Evolutionary conservation across 2,329 filamentous ascomycete species (phyloP).

Genomic region (Stenocarpella maydis): DNA sequence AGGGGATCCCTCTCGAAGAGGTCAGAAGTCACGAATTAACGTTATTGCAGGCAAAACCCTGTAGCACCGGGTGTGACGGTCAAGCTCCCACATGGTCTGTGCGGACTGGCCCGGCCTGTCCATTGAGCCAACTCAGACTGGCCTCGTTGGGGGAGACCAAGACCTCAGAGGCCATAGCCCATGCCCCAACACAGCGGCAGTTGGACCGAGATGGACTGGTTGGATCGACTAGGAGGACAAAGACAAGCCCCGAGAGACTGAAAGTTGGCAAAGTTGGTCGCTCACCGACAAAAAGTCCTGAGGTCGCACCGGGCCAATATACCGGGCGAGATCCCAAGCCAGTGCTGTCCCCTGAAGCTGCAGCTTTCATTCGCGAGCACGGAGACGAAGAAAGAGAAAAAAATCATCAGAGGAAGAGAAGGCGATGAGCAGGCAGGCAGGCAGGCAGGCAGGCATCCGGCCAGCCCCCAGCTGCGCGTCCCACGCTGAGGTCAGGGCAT

Average conservation of each 20-base stretch:
- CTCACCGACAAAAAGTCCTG: conserved; percentile 28
- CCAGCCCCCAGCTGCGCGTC: conserved; percentile 9
- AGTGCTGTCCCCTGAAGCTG: conserved; percentile 14
- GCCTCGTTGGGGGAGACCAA: neutral
- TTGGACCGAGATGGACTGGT: neutral
- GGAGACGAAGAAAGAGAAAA: neutral
- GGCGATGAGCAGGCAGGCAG: no score
- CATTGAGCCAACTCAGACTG: neutral
- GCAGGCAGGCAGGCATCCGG: neutral
- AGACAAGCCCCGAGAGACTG: neutral
- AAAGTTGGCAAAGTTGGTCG: conserved; percentile 28
- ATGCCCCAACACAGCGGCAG: neutral
- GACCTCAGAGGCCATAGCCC: neutral
- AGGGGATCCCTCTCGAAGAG: no score
- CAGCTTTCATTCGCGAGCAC: conserved; percentile 23
- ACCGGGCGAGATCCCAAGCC: conserved; percentile 20
- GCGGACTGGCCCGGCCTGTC: neutral
- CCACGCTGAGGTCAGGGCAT: conserved; percentile 7
- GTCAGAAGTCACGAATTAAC: no score
- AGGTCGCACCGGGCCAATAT: conserved; percentile 19
- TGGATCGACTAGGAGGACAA: neutral
- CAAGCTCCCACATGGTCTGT: conserved; percentile 9
- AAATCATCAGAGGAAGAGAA: neutral
- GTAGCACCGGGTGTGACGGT: neutral
- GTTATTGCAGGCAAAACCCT: no score